These are phyloP conservation scores for Epithemia pelagica DNA, from an alignment of 108 stramenopile genomes.

Conservation along the genomic window DNA sequence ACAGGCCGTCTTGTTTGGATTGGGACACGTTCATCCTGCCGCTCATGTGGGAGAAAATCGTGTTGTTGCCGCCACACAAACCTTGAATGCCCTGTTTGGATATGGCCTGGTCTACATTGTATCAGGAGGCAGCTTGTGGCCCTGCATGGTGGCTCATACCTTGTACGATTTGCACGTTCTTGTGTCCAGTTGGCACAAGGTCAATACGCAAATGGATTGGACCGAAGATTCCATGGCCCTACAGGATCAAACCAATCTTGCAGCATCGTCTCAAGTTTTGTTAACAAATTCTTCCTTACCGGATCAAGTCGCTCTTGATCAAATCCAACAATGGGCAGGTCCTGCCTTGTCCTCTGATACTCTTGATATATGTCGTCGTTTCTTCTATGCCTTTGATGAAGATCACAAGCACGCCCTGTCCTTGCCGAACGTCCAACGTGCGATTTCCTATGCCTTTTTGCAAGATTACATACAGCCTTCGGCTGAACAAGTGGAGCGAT, in stretches of 20 bases:
- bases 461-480: constrained; percentile 13
- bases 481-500: constrained; percentile 4
- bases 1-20: constrained; percentile 41
- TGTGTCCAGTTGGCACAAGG: constrained; percentile 28
- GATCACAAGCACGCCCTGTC: constrained; percentile 32
- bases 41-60: constrained; percentile 32
- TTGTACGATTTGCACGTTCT: constrained; percentile 40
- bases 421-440: constrained; percentile 33
- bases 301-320: constrained; percentile 9
- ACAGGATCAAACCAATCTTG: not conserved
- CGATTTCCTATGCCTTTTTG: constrained; percentile 36
- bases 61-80: constrained; percentile 23
- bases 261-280: not conserved
- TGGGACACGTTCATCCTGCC: constrained; percentile 30
- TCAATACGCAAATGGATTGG: constrained; percentile 56
- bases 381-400: constrained; percentile 54
- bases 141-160: constrained; percentile 38
- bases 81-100: constrained; percentile 33
- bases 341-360: constrained; percentile 23
- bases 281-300: not conserved
- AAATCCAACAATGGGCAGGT: constrained; percentile 22
- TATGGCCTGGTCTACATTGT: constrained; percentile 27
- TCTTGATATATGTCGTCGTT: constrained; percentile 22
- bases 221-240: constrained; percentile 15
- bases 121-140: constrained; percentile 37